Evolutionary conservation across 2,329 filamentous ascomycete genomes (phyloP), one percentile per base, ranked within the genome.

Genomic region (Neonectria punicea): DNA sequence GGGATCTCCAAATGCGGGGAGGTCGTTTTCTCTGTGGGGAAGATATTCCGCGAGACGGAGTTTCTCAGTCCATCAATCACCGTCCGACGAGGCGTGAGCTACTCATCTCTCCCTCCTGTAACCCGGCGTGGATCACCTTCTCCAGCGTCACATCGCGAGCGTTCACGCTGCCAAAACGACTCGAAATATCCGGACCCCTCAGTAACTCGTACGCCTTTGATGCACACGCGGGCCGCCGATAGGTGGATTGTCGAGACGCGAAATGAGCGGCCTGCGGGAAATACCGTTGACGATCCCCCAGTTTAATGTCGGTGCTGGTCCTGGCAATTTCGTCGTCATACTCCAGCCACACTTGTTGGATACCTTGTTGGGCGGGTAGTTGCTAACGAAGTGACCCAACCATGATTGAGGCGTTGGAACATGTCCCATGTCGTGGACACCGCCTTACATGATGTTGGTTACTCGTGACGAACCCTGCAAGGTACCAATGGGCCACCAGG

Each of bases 171-270:
- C 25, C 28, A 28, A 36, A 36, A 28, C 25, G 43, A 34, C n/a
- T 28, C n/a, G 41, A 50, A 50, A 50, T 50, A n/a, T 18, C 47
- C 25, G 28, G 32, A 9, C 39, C 39, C 28, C 43, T 46, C 53
- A 47, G 16, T 22, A n/a, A 49, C 11, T 14, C 30, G 18, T 49
- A 18, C 28, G 16, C n/a, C 49, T 30, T 39, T 4, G 49, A 36
- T 53, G 30, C 58, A 39, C 8, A 16, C 10, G 13, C 10, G n/a
- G 20, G 20, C 4, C 43, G 36, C 46, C 51, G 43, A 66, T 66
- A 66, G 63, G 63, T 66, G 63, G 63, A 63, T 59, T 63, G 46
- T 49, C 18, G n/a, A 7, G 3, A 11, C 5, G 30, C 49, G 22
- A 41, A 47, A 32, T 44, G 18, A 50, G 18, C 13, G 46, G 25